Conservation (phyloP, 2,329 filamentous ascomycete species). For the Eutypa lata region DNA sequence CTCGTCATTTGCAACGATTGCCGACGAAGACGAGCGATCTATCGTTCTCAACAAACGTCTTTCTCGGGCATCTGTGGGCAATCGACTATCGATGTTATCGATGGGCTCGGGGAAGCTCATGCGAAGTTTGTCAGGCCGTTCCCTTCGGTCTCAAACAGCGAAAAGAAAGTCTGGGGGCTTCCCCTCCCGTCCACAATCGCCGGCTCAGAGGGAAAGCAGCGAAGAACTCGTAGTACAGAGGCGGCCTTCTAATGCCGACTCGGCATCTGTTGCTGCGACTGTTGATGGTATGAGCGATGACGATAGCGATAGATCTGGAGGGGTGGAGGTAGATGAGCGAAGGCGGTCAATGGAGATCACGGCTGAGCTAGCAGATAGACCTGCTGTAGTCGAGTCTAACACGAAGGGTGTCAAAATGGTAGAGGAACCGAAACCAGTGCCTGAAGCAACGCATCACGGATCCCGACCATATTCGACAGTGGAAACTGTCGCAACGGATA, state of each 20-base stretch:
- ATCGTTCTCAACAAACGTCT: constrained; percentile 26
- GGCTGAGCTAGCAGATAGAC: constrained; percentile 31
- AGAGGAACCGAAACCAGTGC: constrained; percentile 7
- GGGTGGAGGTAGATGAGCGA: constrained; percentile 17
- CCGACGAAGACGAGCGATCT: constrained; percentile 50
- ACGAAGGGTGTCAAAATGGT: constrained; percentile 5
- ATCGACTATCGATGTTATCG: constrained; percentile 50
- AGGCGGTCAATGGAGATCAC: constrained; percentile 36
- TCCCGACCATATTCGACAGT: too few relatives aligned
- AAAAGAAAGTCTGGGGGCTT: constrained; percentile 19
- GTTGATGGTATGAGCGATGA: constrained; percentile 50
- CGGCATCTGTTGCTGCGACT: constrained; percentile 55
- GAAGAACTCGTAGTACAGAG: constrained; percentile 44
- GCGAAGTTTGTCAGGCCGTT: constrained; percentile 40
- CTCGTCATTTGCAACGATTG: constrained; percentile 69
- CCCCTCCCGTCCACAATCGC: constrained; percentile 12
- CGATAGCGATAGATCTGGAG: constrained; percentile 31
- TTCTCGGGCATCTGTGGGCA: constrained; percentile 37
- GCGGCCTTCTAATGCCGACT: constrained; percentile 36
- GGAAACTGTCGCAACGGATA: constrained; percentile 27
- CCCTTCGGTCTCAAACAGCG: constrained; percentile 21
- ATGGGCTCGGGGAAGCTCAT: constrained; percentile 43
- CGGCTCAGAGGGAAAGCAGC: constrained; percentile 32
- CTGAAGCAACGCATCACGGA: constrained; percentile 11
- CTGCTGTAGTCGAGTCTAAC: constrained; percentile 1